A percentile compares a stretch with the other conserved stretches of the same genome.
phyloP scores from a whole-genome alignment of 371 early-diverging fungal genomes.

The Mucor mucedo region DNA sequence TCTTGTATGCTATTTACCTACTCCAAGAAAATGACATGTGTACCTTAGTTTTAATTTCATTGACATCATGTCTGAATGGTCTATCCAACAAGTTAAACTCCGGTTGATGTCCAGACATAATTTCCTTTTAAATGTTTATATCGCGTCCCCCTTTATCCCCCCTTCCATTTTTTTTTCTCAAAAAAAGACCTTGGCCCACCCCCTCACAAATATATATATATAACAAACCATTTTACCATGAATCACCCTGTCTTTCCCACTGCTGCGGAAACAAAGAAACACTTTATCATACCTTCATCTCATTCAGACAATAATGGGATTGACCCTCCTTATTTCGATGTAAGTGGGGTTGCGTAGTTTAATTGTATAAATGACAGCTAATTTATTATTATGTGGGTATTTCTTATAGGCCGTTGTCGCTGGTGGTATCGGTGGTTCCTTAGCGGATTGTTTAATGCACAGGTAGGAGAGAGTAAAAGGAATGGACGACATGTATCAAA shows the following conservation, averaged over 20 bases:
- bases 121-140: too few species aligned
- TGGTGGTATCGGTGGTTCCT: constrained; percentile 73
- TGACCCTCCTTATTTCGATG: constrained; percentile 55
- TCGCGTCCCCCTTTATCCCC: constrained; percentile 2
- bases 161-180: background rate
- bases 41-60: too few species aligned
- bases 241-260: constrained; percentile 3
- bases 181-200: too few species aligned
- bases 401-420: constrained; percentile 61
- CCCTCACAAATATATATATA: too few species aligned
- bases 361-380: background rate
- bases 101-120: too few species aligned
- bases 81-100: too few species aligned
- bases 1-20: too few species aligned
- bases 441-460: constrained; percentile 78
- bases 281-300: constrained; percentile 38
- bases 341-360: constrained; percentile 23
- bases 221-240: too few species aligned
- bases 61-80: too few species aligned
- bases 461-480: constrained; percentile 40
- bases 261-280: background rate
- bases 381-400: background rate
- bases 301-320: constrained; percentile 25
- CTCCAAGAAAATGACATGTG: too few species aligned
- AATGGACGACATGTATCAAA: too few species aligned